Evolutionary conservation across 140 eudicot species (phyloP).

Genomic region (Artemisia princeps): DNA sequence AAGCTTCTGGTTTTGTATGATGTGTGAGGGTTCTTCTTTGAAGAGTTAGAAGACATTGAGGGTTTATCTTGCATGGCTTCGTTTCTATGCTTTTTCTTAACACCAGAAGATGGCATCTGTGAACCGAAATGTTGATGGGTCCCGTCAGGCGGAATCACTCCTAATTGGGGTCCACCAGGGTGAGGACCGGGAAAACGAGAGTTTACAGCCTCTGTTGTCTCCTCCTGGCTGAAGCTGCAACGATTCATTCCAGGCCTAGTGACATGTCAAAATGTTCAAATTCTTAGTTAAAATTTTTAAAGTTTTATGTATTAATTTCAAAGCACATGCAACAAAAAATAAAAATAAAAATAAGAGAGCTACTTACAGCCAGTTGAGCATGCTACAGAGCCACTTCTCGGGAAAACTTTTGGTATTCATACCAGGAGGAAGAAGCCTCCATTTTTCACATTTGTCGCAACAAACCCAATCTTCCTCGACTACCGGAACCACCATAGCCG

Average conservation of each 20-base stretch:
- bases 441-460: slow-evolving; percentile 77
- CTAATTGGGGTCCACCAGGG: slow-evolving; percentile 29
- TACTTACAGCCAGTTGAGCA: slow-evolving; percentile 98
- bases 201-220: slow-evolving; percentile 53
- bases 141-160: slow-evolving; percentile 27
- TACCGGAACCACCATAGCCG: slow-evolving; percentile 32
- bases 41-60: slow-evolving; percentile 37
- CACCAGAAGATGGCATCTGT: slow-evolving; percentile 28
- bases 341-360: neutral
- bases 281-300: neutral
- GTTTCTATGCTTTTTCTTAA: slow-evolving; percentile 40
- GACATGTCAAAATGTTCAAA: slow-evolving; percentile 18
- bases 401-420: slow-evolving; percentile 58
- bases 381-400: slow-evolving; percentile 75
- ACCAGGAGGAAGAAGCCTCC: slow-evolving; percentile 94
- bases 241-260: slow-evolving; percentile 86
- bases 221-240: slow-evolving; percentile 70
- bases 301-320: neutral
- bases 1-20: slow-evolving; percentile 38
- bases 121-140: slow-evolving; percentile 27
- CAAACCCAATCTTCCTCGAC: slow-evolving; percentile 80
- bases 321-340: slow-evolving; percentile 4
- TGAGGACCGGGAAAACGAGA: slow-evolving; percentile 40
- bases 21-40: slow-evolving; percentile 41
- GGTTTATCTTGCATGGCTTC: slow-evolving; percentile 36